Conservation (phyloP, 2,329 filamentous ascomycete species). For the Diaporthe australafricana region DNA sequence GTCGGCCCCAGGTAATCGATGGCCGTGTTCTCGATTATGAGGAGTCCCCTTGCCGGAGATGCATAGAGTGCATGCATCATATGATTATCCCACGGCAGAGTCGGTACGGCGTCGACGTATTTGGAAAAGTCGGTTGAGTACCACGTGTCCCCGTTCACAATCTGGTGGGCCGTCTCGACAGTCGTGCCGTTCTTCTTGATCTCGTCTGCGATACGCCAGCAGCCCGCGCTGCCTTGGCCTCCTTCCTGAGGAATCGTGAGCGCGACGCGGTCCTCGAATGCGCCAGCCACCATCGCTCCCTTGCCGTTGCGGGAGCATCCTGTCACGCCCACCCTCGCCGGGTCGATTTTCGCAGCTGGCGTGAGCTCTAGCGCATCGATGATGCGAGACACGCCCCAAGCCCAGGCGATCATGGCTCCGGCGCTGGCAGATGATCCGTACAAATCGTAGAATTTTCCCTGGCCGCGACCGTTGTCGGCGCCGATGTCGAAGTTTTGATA, state of each 20-base stretch:
- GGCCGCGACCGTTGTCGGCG: constrained; percentile 63
- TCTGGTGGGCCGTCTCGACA: constrained; percentile 51
- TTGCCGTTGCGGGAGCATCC: constrained; percentile 65
- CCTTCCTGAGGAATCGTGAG: constrained; percentile 62
- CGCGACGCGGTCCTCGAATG: constrained; percentile 60
- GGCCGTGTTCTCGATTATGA: neutral
- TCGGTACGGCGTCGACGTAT: neutral
- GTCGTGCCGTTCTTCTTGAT: constrained; percentile 64
- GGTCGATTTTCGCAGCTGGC: constrained; percentile 52
- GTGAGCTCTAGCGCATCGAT: constrained; percentile 58
- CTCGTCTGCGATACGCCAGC: constrained; percentile 57
- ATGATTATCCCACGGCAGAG: neutral
- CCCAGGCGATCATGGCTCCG: constrained; percentile 61
- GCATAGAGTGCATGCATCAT: neutral
- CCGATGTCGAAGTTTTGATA: constrained; percentile 63
- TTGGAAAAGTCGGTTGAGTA: constrained; percentile 54
- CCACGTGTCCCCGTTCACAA: constrained; percentile 62
- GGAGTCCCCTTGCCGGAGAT: neutral
- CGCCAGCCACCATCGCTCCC: constrained; percentile 61
- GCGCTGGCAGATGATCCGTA: constrained; percentile 58
- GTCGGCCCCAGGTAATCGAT: constrained; percentile 1
- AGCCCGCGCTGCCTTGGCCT: constrained; percentile 60
- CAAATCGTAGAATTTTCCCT: constrained; percentile 61
- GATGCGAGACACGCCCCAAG: constrained; percentile 61
- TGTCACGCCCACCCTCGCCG: constrained; percentile 55